phyloP scores from a whole-genome alignment of 1,284 basidiomycete genomes.

The Pseudozyma tsukubaensis region DNA sequence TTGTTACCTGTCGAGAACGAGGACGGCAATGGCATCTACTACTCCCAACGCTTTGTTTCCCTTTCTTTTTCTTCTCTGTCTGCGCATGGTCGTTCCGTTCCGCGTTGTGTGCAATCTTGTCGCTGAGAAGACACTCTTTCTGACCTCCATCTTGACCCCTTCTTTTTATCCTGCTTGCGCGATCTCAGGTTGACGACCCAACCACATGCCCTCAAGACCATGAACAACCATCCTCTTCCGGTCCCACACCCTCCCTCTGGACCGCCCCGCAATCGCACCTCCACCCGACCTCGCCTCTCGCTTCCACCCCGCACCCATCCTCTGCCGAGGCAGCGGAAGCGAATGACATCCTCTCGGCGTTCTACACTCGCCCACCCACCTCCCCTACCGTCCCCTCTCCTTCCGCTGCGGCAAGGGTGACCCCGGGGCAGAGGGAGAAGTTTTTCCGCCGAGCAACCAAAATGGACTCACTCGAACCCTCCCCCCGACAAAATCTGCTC shows the following conservation, averaged over 20 bases:
- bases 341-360: constrained; percentile 18
- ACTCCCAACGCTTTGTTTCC: neutral
- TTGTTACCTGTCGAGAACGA: no score
- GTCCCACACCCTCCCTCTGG: constrained; percentile 14
- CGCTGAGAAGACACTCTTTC: neutral
- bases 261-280: constrained; percentile 32
- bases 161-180: neutral
- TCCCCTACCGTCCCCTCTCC: neutral
- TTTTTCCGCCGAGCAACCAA: constrained; percentile 45
- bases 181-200: constrained; percentile 18
- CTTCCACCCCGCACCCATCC: neutral
- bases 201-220: constrained; percentile 13
- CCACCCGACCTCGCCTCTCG: constrained; percentile 28
- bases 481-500: constrained; percentile 16
- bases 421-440: constrained; percentile 16
- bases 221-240: neutral
- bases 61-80: neutral
- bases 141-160: neutral
- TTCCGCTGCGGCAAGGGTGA: neutral
- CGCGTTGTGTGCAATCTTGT: neutral
- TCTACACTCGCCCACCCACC: constrained; percentile 32
- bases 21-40: no score
- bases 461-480: constrained; percentile 24
- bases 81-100: constrained; percentile 3
- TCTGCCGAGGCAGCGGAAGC: constrained; percentile 6